phyloP scores from a whole-genome alignment of 1,284 basidiomycete species.

The Sanghuangporus weigelae region DNA sequence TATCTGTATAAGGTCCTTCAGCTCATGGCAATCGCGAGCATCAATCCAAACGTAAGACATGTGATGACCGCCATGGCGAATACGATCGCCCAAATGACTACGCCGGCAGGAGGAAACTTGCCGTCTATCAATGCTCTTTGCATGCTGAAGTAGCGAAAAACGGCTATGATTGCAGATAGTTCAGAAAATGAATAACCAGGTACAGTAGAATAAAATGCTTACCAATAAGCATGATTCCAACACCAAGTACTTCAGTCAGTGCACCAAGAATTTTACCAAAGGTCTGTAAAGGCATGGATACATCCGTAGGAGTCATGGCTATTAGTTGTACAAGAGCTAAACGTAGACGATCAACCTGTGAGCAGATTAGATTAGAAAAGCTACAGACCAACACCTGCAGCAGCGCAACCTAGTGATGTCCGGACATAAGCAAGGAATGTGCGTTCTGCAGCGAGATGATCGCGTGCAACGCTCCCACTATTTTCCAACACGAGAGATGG shows the following conservation, averaged over 20 bases:
- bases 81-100: neutral
- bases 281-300: neutral
- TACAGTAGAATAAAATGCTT: neutral
- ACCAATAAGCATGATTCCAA: slow-evolving; percentile 10
- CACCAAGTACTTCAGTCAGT: slow-evolving; percentile 1
- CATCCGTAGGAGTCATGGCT: neutral
- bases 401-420: slow-evolving; percentile 40
- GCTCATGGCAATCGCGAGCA: neutral
- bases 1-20: no score
- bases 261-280: slow-evolving; percentile 6
- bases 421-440: slow-evolving; percentile 48
- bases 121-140: slow-evolving; percentile 11
- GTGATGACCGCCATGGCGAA: neutral
- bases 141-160: slow-evolving; percentile 6
- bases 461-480: slow-evolving; percentile 40
- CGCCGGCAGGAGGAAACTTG: slow-evolving; percentile 8
- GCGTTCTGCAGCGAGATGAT: slow-evolving; percentile 45
- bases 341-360: neutral
- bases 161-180: neutral
- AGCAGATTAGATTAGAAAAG: neutral
- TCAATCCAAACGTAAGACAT: slow-evolving; percentile 7
- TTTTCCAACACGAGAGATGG: slow-evolving; percentile 35
- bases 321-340: slow-evolving; percentile 13
- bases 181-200: neutral
- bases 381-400: slow-evolving; percentile 29